These are phyloP conservation scores for Dovyalis caffra DNA, from an alignment of 345 rosid species.

Conservation along the genomic window DNA sequence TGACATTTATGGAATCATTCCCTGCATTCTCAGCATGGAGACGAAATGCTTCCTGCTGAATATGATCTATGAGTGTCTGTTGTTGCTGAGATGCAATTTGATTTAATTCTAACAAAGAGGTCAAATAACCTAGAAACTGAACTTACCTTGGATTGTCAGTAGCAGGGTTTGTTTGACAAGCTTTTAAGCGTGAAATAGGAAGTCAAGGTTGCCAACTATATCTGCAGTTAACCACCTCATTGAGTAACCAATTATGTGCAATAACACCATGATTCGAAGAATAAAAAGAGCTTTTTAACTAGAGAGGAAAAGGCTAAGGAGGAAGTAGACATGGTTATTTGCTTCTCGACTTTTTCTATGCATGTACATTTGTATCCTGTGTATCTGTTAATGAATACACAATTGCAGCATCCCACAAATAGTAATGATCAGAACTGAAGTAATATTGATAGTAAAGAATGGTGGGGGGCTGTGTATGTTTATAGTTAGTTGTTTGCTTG, in stretches of 20 bases:
- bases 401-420: neutral
- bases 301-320: no score
- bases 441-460: neutral
- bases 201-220: neutral
- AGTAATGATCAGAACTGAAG: neutral
- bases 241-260: neutral
- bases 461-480: no score
- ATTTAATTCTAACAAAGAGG: conserved; percentile 1
- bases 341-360: no score
- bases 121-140: neutral
- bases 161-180: neutral
- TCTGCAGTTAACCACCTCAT: neutral
- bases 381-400: neutral
- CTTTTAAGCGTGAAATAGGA: neutral
- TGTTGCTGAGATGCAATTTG: neutral
- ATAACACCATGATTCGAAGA: no score
- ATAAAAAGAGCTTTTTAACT: no score
- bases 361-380: no score
- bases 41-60: neutral
- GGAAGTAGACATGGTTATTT: no score
- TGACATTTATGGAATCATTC: no score
- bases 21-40: no score
- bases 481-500: neutral
- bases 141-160: neutral
- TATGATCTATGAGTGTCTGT: neutral